Evolutionary conservation across 805 yeast genomes (phyloP), one percentile per base, ranked within the genome.

Genomic region (Candida peoriensis): DNA sequence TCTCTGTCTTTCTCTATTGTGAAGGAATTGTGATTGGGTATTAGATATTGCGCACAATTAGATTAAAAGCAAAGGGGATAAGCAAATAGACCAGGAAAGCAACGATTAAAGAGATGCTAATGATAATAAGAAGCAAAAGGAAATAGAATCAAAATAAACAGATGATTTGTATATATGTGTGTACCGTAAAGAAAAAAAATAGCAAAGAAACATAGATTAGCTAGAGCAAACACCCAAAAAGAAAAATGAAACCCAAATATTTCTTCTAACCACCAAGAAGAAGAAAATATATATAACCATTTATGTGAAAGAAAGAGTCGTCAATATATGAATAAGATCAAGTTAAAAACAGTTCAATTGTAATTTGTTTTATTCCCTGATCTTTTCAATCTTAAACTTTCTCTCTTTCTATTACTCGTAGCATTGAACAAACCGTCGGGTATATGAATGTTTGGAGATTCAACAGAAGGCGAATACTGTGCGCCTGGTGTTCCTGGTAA

Each of bases 361-460:
- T n/a, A 37, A 23, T 34, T 36, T 5, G 40, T 31, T 24, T 44
- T 42, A 28, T 44, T 49, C 17, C 57, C 55, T n/a, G 49, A 34
- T 47, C 77, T 65, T 49, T 72, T 72, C 47, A 71, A 50, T 38
- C 72, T 67, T 42, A 73, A 49, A 43, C 73, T 64, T 41, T 72
- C 77, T 44, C 78, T 64, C 50, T 73, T 73, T 40, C 78, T 59
- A 42, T 67, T 68, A 19, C 71, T 64, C 2, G 76, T 72, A 20
- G 63, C 69, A 41, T 72, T 71, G 45, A 47, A 55, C 27, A 58
- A 37, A 5, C 43, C 38, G 17, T 48, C 57, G 16, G 54, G 54
- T 12, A 49, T 37, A 23, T 40, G 34, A 9, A 39, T 48, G 11
- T n/a, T 27, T n/a, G n/a, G n/a, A n/a, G n/a, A n/a, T n/a, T n/a